Base-by-base conservation (phyloP, 2,329 filamentous ascomycete species). In the Tricladium varicosporioides region DNA sequence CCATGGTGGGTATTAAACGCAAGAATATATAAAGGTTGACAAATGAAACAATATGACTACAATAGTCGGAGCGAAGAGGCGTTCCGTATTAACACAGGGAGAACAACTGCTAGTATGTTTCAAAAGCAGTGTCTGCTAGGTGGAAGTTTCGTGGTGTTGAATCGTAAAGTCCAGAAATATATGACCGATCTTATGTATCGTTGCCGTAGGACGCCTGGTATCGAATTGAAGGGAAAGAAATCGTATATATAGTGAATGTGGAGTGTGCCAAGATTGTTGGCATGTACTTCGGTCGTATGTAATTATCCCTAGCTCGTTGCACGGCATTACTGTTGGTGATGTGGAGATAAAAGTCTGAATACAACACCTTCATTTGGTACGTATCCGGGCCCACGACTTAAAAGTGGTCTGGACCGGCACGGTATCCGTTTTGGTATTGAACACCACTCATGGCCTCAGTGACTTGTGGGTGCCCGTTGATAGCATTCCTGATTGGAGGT, bases 361-460 rank as follows among this genome's bases (percentile, higher is more conserved):
- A 27, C 22, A 27, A 27, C 22, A 27, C 22, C 22, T 27, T 27
- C 22, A 27, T 27, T 27, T 3, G 3, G 3, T 27, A 27, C 4
- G 33, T 16, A 18, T 7, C 14, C 46, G n/a, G 8, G 32, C n/a
- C 44, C 16, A 44, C 18, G 19, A 15, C 48, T 48, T 47, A 58
- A 42, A 58, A 54, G 16, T 56, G 60, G 14, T 62, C 61, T 8
- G 52, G 43, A 15, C 51, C 53, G 18, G 59, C 31, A 5, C 60
- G 60, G 53, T 63, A 65, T 10, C 60, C 63, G 49, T 63, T 65
- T 32, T 69, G 66, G 57, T 87, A 87, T 66, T 86, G 84, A 5
- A 87, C 82, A 1, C 84, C 84, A 1, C 82, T 85, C 84, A 87
- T 87, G 1, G 82, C 81, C 18, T 87, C 84, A 1, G 83, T 79